phyloP scores from a whole-genome alignment of 805 yeast species.

The Wickerhamomyces mucosus region DNA sequence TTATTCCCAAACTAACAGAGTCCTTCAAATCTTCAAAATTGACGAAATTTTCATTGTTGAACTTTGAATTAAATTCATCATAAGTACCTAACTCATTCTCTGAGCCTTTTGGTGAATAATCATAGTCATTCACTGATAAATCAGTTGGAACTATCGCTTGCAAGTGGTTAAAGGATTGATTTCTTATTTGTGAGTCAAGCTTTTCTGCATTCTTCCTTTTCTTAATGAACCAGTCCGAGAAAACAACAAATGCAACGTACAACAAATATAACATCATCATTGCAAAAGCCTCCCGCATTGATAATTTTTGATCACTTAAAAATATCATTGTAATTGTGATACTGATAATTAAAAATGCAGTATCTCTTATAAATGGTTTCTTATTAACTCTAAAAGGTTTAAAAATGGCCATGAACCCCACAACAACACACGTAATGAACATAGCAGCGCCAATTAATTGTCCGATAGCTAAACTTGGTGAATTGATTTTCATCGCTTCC shows the following conservation, averaged over 20 bases:
- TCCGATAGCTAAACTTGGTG: constrained; percentile 74
- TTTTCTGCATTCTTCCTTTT: constrained; percentile 11
- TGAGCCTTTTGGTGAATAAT: constrained; percentile 1
- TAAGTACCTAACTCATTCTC: constrained; percentile 6
- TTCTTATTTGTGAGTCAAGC: constrained; percentile 17
- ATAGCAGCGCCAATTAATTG: constrained; percentile 89
- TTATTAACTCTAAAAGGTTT: constrained; percentile 54
- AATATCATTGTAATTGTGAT: constrained; percentile 41
- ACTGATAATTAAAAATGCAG: constrained; percentile 43
- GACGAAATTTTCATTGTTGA: constrained; percentile 5
- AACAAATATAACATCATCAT: constrained; percentile 47
- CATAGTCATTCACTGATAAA: constrained; percentile 11
- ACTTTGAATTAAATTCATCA: constrained; percentile 10
- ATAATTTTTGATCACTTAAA: constrained; percentile 50
- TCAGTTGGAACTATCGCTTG: not conserved
- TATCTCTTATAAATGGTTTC: constrained; percentile 31
- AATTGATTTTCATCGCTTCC: constrained; percentile 65
- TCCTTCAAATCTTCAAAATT: constrained; percentile 14
- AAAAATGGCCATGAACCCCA: constrained; percentile 69
- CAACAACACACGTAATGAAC: constrained; percentile 73
- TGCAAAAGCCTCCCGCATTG: constrained; percentile 40
- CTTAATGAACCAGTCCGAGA: constrained; percentile 16
- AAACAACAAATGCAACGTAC: constrained; percentile 45
- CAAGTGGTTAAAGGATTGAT: constrained; percentile 6
- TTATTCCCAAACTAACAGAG: constrained; percentile 7